Evolutionary conservation across 352 stramenopile species (phyloP).

Genomic region (Globisporangium acanthophoron): DNA sequence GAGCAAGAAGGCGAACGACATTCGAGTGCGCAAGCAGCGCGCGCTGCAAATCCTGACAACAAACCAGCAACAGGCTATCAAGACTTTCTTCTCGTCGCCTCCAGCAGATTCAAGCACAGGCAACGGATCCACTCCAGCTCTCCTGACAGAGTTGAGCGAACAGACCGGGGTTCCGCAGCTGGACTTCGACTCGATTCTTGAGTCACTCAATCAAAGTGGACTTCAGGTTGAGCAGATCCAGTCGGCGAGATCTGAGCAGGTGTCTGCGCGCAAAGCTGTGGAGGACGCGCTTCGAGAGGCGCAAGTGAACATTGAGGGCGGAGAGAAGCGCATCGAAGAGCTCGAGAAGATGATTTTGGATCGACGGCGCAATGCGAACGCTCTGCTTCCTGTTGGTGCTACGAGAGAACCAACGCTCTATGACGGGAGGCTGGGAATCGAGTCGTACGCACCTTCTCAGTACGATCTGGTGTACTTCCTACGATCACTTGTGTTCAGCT

Average conservation of each 20-base stretch:
- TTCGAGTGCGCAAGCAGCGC: slow-evolving; percentile 34
- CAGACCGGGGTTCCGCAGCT: slow-evolving; percentile 10
- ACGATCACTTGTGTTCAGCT: slow-evolving; percentile 34
- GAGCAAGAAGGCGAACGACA: slow-evolving; percentile 22
- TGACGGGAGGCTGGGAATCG: slow-evolving; percentile 26
- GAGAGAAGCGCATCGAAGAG: slow-evolving; percentile 20
- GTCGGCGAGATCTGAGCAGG: slow-evolving; percentile 17
- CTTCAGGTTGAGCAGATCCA: slow-evolving; percentile 23
- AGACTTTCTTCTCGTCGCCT: slow-evolving; percentile 34
- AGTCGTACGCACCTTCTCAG: slow-evolving; percentile 34
- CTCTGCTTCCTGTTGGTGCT: slow-evolving; percentile 5
- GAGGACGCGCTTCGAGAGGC: slow-evolving; percentile 27
- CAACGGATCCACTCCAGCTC: background rate
- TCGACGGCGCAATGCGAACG: slow-evolving; percentile 22
- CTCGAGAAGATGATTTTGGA: slow-evolving; percentile 7
- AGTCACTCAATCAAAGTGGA: slow-evolving; percentile 30
- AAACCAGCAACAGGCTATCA: slow-evolving; percentile 49
- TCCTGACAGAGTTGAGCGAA: background rate
- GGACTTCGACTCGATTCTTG: slow-evolving; percentile 35
- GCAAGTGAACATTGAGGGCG: slow-evolving; percentile 15
- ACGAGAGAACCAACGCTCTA: slow-evolving; percentile 7
- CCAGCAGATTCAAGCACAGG: background rate
- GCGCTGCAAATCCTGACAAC: slow-evolving; percentile 52
- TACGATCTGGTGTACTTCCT: slow-evolving; percentile 32
- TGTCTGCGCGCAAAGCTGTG: slow-evolving; percentile 18